These are phyloP conservation scores for Limonium bicolor DNA, from an alignment of 148 eudicot species.

Conservation along the genomic window DNA sequence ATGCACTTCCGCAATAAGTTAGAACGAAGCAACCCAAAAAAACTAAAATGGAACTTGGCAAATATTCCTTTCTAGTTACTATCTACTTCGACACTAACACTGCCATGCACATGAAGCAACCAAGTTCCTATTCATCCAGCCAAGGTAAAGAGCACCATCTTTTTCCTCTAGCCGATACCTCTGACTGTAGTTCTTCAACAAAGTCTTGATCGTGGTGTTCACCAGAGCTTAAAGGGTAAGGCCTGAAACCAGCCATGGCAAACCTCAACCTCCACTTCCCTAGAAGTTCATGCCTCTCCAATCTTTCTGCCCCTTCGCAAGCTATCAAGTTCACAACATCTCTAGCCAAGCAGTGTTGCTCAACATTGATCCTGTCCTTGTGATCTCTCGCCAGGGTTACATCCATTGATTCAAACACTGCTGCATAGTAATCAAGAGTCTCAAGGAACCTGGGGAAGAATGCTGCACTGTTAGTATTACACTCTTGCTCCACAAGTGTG, in stretches of 20 bases:
- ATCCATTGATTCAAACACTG: slow-evolving; percentile 59
- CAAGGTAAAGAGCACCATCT: slow-evolving; percentile 63
- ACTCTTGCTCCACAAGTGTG: slow-evolving; percentile 57
- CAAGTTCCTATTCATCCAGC: slow-evolving; percentile 59
- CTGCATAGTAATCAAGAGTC: slow-evolving; percentile 40
- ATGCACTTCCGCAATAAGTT: too few species aligned
- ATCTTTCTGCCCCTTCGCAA: slow-evolving; percentile 42
- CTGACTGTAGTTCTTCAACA: slow-evolving; percentile 35
- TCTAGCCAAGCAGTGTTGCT: slow-evolving; percentile 53
- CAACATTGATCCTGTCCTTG: slow-evolving; percentile 44
- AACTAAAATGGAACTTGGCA: too few species aligned
- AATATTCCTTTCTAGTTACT: too few species aligned
- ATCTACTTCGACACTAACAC: slow-evolving; percentile 6
- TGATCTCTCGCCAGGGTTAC: slow-evolving; percentile 35
- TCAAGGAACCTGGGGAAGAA: slow-evolving; percentile 48
- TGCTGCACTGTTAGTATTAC: slow-evolving; percentile 40
- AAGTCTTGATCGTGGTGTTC: slow-evolving; percentile 37
- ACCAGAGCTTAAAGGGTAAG: slow-evolving; percentile 50
- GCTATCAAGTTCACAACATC: slow-evolving; percentile 51
- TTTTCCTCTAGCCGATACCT: slow-evolving; percentile 47
- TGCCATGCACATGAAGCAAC: slow-evolving; percentile 68
- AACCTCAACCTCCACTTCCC: slow-evolving; percentile 55
- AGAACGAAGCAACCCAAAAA: too few species aligned
- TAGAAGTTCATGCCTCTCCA: slow-evolving; percentile 48
- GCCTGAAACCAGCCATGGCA: slow-evolving; percentile 49